phyloP scores from a whole-genome alignment of 768 basidiomycete species.

The Lactarius quietus region DNA sequence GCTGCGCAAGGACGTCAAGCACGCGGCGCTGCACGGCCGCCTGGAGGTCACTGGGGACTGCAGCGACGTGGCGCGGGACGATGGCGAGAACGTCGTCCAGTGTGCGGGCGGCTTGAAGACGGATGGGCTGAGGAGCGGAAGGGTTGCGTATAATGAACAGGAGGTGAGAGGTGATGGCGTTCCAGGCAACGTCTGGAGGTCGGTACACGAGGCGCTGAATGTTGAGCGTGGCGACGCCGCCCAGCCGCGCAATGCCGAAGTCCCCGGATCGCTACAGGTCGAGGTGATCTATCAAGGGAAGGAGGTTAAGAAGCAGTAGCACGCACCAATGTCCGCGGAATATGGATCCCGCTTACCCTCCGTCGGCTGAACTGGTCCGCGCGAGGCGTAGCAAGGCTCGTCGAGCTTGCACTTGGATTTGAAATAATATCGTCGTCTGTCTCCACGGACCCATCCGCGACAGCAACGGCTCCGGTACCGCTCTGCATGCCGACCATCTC shows the following conservation, averaged over 20 bases:
- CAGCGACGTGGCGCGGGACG: constrained; percentile 67
- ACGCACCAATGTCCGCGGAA: constrained; percentile 73
- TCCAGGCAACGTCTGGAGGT: constrained; percentile 83
- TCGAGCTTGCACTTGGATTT: constrained; percentile 32
- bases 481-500: constrained; percentile 94
- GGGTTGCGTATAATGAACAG: constrained; percentile 68
- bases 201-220: constrained; percentile 83
- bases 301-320: not conserved
- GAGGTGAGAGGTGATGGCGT: constrained; percentile 74
- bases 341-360: constrained; percentile 79
- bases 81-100: constrained; percentile 79
- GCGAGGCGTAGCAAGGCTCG: constrained; percentile 41
- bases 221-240: constrained; percentile 75
- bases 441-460: constrained; percentile 13
- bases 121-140: constrained; percentile 69
- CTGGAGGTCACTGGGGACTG: constrained; percentile 53
- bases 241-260: constrained; percentile 88
- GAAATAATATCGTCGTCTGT: constrained; percentile 48
- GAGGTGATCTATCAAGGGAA: not conserved
- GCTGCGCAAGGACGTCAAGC: constrained; percentile 77
- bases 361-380: constrained; percentile 55
- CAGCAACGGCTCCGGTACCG: constrained; percentile 28
- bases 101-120: constrained; percentile 84
- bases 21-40: constrained; percentile 75
- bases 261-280: constrained; percentile 72